phyloP scores from a whole-genome alignment of 768 basidiomycete genomes.

The Boletus coccyginus region DNA sequence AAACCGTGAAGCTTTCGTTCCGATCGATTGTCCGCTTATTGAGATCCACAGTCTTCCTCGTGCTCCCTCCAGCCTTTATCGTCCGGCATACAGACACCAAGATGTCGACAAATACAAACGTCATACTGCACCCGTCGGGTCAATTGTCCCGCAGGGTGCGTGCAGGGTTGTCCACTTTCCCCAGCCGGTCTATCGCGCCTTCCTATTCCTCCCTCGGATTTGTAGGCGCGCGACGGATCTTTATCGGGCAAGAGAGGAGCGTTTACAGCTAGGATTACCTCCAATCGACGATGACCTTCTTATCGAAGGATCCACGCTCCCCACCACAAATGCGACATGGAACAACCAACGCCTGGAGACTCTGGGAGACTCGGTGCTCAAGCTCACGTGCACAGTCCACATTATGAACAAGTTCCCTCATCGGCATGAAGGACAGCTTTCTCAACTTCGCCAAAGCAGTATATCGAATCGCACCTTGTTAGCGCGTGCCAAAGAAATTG shows the following conservation, averaged over 20 bases:
- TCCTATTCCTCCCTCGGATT: constrained; percentile 62
- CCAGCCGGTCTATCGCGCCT: constrained; percentile 45
- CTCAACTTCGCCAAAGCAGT: constrained; percentile 56
- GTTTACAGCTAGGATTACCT: constrained; percentile 57
- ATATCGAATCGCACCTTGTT: constrained; percentile 74
- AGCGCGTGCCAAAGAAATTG: constrained; percentile 58
- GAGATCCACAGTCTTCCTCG: constrained; percentile 49
- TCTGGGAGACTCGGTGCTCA: constrained; percentile 80
- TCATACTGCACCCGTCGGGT: constrained; percentile 27
- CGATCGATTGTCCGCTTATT: constrained; percentile 59
- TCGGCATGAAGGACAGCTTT: constrained; percentile 82
- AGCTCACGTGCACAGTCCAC: constrained; percentile 73
- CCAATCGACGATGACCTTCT: constrained; percentile 55
- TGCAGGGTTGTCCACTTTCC: constrained; percentile 59
- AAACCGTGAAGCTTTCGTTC: constrained; percentile 41
- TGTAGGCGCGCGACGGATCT: constrained; percentile 63
- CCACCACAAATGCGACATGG: constrained; percentile 57
- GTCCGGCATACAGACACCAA: constrained; percentile 24
- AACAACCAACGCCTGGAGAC: constrained; percentile 88
- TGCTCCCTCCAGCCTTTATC: constrained; percentile 40
- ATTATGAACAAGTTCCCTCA: constrained; percentile 73
- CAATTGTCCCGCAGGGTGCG: constrained; percentile 40
- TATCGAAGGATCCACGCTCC: constrained; percentile 75
- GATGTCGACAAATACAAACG: constrained; percentile 26
- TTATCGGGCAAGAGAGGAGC: constrained; percentile 55